A percentile compares a stretch with the other conserved stretches of the same genome.
phyloP scores from a whole-genome alignment of 139 green algal species.

The Volvox reticuliferus region DNA sequence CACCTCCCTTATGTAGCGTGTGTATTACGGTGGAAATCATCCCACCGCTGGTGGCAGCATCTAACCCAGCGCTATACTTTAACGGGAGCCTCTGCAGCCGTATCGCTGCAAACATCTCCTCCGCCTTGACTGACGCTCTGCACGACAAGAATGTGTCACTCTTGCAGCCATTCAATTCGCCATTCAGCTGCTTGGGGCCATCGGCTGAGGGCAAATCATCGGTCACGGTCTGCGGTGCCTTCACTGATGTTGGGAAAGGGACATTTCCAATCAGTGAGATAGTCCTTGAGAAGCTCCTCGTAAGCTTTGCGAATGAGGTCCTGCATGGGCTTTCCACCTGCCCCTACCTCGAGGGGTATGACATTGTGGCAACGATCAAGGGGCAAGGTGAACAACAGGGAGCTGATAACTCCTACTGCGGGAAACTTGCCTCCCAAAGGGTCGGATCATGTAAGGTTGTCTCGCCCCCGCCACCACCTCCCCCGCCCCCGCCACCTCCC shows the following conservation, averaged over 20 bases:
- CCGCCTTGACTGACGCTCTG: not conserved
- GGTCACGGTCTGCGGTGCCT: not conserved
- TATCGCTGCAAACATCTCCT: not conserved
- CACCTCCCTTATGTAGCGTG: not conserved
- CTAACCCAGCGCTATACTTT: not conserved
- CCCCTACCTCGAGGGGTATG: too few relatives aligned
- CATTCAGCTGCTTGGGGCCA: too few relatives aligned
- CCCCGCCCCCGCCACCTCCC: not conserved
- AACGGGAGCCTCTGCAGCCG: not conserved
- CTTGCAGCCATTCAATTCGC: not conserved
- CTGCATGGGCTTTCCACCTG: too few relatives aligned
- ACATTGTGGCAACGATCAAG: too few relatives aligned
- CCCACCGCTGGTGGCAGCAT: not conserved
- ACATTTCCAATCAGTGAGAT: not conserved
- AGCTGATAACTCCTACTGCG: too few relatives aligned
- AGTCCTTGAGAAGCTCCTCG: not conserved
- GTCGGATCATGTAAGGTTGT: too few relatives aligned
- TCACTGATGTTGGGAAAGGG: not conserved
- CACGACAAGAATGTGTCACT: not conserved
- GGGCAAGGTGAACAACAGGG: too few relatives aligned
- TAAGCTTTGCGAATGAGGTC: too few relatives aligned
- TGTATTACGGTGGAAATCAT: not conserved
- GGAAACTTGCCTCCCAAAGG: too few relatives aligned
- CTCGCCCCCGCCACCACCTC: too few relatives aligned
- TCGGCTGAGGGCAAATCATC: not conserved